Percentiles rank a stretch among this genome's conserved stretches.
Conservation (phyloP, 2,329 filamentous ascomycete species). For the Cercospora zeae-maydis region DNA sequence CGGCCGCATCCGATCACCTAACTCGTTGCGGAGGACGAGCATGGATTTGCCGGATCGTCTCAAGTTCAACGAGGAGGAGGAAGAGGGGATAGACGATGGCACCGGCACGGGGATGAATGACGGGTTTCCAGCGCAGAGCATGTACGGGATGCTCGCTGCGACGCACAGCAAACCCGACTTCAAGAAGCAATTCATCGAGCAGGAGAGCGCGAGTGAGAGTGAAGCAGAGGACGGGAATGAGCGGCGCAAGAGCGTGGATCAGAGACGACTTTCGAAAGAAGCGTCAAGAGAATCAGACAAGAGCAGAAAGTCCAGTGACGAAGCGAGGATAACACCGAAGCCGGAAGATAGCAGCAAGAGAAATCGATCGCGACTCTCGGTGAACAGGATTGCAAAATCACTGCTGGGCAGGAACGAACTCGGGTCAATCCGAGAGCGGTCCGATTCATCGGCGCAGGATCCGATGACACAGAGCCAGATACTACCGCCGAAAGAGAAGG, state of each 20-base stretch:
- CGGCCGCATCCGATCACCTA: conserved; percentile 5
- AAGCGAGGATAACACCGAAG: conserved; percentile 6
- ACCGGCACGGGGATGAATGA: conserved; percentile 24
- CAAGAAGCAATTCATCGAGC: conserved; percentile 53
- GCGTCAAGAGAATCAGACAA: background rate
- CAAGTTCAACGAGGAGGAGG: conserved; percentile 19
- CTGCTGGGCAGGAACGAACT: conserved; percentile 37
- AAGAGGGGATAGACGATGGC: conserved; percentile 23
- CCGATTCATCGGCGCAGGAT: conserved; percentile 31
- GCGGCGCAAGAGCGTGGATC: conserved; percentile 9
- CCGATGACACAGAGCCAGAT: conserved; percentile 35
- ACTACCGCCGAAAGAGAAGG: conserved; percentile 25
- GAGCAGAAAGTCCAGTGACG: background rate
- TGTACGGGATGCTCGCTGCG: conserved; percentile 88
- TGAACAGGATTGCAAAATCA: conserved; percentile 63
- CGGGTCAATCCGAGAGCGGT: conserved; percentile 49
- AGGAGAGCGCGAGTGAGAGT: conserved; percentile 74
- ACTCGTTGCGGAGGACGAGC: background rate
- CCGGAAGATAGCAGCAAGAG: conserved; percentile 6
- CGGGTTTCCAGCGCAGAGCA: conserved; percentile 82
- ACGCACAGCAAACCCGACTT: conserved; percentile 81
- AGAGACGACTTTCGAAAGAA: conserved; percentile 12
- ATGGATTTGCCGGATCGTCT: conserved; percentile 24
- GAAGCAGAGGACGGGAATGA: conserved; percentile 26
- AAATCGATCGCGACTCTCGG: conserved; percentile 59